phyloP scores from a whole-genome alignment of 768 basidiomycete species.

The Rhizopogon vulgaris region DNA sequence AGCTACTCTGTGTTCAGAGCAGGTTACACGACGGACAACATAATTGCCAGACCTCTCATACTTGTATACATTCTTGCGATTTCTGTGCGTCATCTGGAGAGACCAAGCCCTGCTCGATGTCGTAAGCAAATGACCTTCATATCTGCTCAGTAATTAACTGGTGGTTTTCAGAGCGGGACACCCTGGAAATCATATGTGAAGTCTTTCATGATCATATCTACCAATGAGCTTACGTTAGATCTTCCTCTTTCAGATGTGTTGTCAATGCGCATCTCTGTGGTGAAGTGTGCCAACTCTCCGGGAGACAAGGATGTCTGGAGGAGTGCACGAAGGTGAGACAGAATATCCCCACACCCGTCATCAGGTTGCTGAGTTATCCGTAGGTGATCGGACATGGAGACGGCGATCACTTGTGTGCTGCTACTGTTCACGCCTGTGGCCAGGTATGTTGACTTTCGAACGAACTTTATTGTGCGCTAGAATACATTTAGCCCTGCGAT shows the following conservation, averaged over 20 bases:
- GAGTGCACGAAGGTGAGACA: constrained; percentile 45
- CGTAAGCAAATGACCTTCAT: constrained; percentile 28
- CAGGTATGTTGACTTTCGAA: constrained; percentile 27
- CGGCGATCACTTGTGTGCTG: constrained; percentile 48
- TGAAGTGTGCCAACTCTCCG: constrained; percentile 37
- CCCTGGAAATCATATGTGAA: constrained; percentile 46
- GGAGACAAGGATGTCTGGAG: constrained; percentile 44
- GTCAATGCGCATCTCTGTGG: constrained; percentile 50
- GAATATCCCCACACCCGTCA: not conserved
- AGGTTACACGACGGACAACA: constrained; percentile 42
- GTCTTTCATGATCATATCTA: constrained; percentile 7
- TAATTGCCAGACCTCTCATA: constrained; percentile 45
- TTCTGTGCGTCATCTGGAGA: constrained; percentile 30
- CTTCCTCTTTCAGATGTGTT: constrained; percentile 37
- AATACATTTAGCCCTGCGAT: constrained; percentile 33
- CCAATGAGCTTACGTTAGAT: not conserved
- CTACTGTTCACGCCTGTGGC: constrained; percentile 49
- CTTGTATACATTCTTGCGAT: constrained; percentile 38
- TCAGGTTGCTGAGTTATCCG: not conserved
- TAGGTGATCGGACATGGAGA: constrained; percentile 44
- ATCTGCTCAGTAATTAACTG: not conserved
- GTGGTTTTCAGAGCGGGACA: constrained; percentile 48
- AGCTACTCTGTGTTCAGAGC: constrained; percentile 41
- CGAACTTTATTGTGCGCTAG: not conserved
- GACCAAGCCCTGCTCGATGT: constrained; percentile 36